A percentile compares a stretch with the other conserved stretches of the same genome.
These are phyloP conservation scores for Hemerocallis citrina DNA, from an alignment of 106 monocot genomes.

Conservation along the genomic window DNA sequence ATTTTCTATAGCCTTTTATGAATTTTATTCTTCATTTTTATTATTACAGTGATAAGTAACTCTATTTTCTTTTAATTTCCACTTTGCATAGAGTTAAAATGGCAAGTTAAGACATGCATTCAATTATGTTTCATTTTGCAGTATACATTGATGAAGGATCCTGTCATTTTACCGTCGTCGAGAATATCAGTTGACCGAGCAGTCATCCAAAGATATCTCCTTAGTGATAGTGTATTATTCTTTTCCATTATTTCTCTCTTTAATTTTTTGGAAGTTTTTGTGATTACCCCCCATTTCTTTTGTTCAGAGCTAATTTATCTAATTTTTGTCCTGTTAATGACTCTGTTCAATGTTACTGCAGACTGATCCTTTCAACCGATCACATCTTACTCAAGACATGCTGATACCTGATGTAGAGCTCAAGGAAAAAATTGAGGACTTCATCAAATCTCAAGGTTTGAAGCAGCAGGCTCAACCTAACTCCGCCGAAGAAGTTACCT, in stretches of 20 bases:
- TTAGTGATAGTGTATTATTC: constrained; percentile 77
- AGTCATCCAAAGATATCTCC: constrained; percentile 89
- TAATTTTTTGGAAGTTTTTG: too few relatives aligned
- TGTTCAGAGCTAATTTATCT: not conserved
- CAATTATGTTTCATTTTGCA: constrained; percentile 25
- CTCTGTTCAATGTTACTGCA: constrained; percentile 31
- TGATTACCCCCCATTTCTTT: not conserved
- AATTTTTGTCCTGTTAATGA: not conserved
- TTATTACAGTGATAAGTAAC: too few relatives aligned
- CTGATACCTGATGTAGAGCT: constrained; percentile 80
- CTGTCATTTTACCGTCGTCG: constrained; percentile 91
- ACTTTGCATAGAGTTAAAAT: too few relatives aligned
- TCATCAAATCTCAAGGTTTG: constrained; percentile 45
- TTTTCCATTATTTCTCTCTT: not conserved
- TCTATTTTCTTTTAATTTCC: too few relatives aligned
- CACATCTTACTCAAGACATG: constrained; percentile 96
- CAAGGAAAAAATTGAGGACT: constrained; percentile 65
- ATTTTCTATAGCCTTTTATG: too few relatives aligned
- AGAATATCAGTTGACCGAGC: constrained; percentile 67
- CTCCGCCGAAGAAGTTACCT: not conserved
- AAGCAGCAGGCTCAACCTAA: constrained; percentile 9
- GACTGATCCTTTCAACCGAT: constrained; percentile 97
- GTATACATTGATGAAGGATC: constrained; percentile 97
- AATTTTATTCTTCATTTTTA: too few relatives aligned
- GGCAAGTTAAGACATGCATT: not conserved